Percentiles rank a stretch among this genome's conserved stretches.
These are phyloP conservation scores for Boletus eberwhitei DNA, from an alignment of 768 basidiomycete genomes.

Conservation along the genomic window DNA sequence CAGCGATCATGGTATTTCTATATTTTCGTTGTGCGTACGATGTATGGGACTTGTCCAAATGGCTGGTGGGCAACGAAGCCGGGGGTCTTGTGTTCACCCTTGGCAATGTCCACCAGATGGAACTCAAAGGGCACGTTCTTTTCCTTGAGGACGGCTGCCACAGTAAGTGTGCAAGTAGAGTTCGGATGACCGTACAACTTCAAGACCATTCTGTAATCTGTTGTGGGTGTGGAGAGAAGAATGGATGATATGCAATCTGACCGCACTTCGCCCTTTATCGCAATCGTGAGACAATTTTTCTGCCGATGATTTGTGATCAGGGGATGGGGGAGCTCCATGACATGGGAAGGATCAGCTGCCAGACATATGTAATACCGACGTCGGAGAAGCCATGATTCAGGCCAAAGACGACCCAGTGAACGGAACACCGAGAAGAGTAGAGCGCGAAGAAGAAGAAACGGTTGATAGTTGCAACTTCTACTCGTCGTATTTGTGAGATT, in stretches of 20 bases:
- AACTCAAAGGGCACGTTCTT: conserved; percentile 55
- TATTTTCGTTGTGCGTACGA: neutral
- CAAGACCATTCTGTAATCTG: conserved; percentile 15
- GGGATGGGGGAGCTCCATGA: too few species aligned
- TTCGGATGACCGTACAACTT: conserved; percentile 14
- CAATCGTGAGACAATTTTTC: too few species aligned
- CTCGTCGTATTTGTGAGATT: neutral
- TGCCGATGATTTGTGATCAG: too few species aligned
- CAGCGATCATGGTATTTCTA: neutral
- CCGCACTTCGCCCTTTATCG: too few species aligned
- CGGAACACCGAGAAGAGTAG: neutral
- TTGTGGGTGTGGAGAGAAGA: neutral
- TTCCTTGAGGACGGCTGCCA: conserved; percentile 49
- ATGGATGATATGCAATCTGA: neutral
- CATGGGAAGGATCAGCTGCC: too few species aligned
- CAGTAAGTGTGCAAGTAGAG: conserved; percentile 51
- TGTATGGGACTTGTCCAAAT: conserved; percentile 46
- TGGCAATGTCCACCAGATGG: conserved; percentile 36
- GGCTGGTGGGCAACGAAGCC: conserved; percentile 52
- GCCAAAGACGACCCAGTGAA: too few species aligned
- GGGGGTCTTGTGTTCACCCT: conserved; percentile 44
- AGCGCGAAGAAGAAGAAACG: too few species aligned
- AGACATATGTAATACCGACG: too few species aligned
- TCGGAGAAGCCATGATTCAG: too few species aligned
- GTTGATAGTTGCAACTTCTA: too few species aligned